These are phyloP conservation scores for Petunia secreta DNA, from an alignment of 257 asterid genomes.

Conservation along the genomic window DNA sequence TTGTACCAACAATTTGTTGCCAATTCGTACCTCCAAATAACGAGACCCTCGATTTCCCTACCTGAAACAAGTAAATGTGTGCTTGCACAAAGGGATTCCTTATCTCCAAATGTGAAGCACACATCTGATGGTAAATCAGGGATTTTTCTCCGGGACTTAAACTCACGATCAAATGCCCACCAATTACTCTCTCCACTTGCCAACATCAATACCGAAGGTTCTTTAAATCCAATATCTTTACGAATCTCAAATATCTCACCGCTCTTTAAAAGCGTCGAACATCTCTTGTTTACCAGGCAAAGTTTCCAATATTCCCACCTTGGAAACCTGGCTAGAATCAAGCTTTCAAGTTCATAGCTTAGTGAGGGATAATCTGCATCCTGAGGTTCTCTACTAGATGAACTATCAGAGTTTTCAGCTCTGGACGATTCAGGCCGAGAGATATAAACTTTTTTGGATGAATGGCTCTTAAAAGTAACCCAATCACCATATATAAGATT, in stretches of 20 bases:
- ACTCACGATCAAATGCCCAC: constrained; percentile 71
- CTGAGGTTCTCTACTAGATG: constrained; percentile 56
- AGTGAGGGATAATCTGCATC: constrained; percentile 87
- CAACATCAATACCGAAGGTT: constrained; percentile 70
- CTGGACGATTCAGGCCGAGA: constrained; percentile 21
- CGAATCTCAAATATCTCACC: constrained; percentile 66
- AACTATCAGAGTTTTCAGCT: constrained; percentile 16
- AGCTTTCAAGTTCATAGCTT: constrained; percentile 61
- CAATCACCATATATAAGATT: constrained; percentile 26
- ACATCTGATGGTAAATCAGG: constrained; percentile 66
- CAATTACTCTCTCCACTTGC: constrained; percentile 68
- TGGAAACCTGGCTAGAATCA: constrained; percentile 72
- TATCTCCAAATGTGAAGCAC: constrained; percentile 65
- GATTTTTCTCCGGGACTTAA: constrained; percentile 55
- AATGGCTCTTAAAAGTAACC: constrained; percentile 30
- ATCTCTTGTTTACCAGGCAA: constrained; percentile 57
- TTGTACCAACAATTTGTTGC: constrained; percentile 60
- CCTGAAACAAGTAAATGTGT: constrained; percentile 72
- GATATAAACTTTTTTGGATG: constrained; percentile 39
- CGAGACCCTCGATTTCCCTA: constrained; percentile 66
- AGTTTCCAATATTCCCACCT: constrained; percentile 68
- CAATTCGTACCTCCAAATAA: constrained; percentile 68
- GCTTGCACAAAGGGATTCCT: constrained; percentile 75
- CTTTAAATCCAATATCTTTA: constrained; percentile 47
- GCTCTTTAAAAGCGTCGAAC: constrained; percentile 46